Evolutionary conservation across 164 flowering plant genomes (phyloP).

Genomic region (Magnolia officinalis): DNA sequence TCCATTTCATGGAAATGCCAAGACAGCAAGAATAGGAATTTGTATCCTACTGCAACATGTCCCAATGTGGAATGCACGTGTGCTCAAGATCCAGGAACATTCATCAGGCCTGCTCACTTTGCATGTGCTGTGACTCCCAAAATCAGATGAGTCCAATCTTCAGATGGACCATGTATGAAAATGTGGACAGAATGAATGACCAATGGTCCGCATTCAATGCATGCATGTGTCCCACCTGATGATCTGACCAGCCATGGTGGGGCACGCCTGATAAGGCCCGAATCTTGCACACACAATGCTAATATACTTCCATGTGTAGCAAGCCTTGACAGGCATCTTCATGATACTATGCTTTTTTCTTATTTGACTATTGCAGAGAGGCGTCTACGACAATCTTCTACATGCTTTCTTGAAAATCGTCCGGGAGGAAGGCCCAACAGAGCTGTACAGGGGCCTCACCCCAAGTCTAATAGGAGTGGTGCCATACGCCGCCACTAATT

Average conservation of each 20-base stretch:
- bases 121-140: neutral
- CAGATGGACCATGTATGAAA: neutral
- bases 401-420: conserved; percentile 85
- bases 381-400: conserved; percentile 57
- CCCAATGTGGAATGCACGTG: neutral
- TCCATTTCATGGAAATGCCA: neutral
- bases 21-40: neutral
- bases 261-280: neutral
- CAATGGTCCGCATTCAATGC: neutral
- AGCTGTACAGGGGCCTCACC: conserved; percentile 88
- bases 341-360: neutral
- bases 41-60: neutral
- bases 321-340: neutral
- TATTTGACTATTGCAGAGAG: conserved; percentile 49
- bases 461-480: conserved; percentile 92
- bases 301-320: neutral
- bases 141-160: too few relatives aligned
- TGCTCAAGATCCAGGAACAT: neutral
- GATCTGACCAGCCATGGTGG: neutral
- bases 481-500: conserved; percentile 94
- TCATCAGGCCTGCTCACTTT: neutral
- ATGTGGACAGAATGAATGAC: neutral
- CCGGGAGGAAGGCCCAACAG: conserved; percentile 72
- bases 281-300: neutral
- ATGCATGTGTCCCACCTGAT: neutral